Conservation (phyloP, 805 yeast species). For the Candida ulmi region DNA sequence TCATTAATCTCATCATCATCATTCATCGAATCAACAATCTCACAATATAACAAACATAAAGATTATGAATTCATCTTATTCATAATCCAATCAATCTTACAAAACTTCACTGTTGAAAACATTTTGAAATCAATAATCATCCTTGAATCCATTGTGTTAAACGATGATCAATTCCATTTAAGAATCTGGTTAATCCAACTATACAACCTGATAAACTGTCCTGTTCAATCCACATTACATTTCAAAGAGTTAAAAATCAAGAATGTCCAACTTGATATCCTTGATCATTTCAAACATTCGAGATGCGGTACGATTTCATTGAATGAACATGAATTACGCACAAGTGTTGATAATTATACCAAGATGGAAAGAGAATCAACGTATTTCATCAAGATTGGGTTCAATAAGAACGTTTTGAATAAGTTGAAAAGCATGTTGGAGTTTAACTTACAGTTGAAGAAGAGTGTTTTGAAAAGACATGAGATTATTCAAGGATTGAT, state of each 20-base stretch:
- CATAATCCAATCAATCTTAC: slow-evolving; percentile 36
- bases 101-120: slow-evolving; percentile 19
- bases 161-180: slow-evolving; percentile 65
- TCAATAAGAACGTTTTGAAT: slow-evolving; percentile 54
- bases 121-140: slow-evolving; percentile 40
- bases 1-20: slow-evolving; percentile 15
- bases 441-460: slow-evolving; percentile 46
- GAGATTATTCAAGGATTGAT: slow-evolving; percentile 23
- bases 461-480: slow-evolving; percentile 33
- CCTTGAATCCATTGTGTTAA: slow-evolving; percentile 47
- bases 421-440: slow-evolving; percentile 64
- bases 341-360: slow-evolving; percentile 44
- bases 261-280: slow-evolving; percentile 70
- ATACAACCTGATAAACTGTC: slow-evolving; percentile 53
- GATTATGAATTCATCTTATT: slow-evolving; percentile 54
- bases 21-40: slow-evolving; percentile 29
- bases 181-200: slow-evolving; percentile 66
- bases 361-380: slow-evolving; percentile 48
- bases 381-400: slow-evolving; percentile 44
- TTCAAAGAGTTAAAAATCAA: slow-evolving; percentile 58
- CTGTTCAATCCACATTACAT: slow-evolving; percentile 41
- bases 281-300: slow-evolving; percentile 47
- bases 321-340: slow-evolving; percentile 29
- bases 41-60: slow-evolving; percentile 34
- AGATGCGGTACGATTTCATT: slow-evolving; percentile 45